A percentile compares a stretch with the other conserved stretches of the same genome.
These are phyloP conservation scores for Talaromyces pinophilus DNA, from an alignment of 2,329 filamentous ascomycete species.

Conservation along the genomic window DNA sequence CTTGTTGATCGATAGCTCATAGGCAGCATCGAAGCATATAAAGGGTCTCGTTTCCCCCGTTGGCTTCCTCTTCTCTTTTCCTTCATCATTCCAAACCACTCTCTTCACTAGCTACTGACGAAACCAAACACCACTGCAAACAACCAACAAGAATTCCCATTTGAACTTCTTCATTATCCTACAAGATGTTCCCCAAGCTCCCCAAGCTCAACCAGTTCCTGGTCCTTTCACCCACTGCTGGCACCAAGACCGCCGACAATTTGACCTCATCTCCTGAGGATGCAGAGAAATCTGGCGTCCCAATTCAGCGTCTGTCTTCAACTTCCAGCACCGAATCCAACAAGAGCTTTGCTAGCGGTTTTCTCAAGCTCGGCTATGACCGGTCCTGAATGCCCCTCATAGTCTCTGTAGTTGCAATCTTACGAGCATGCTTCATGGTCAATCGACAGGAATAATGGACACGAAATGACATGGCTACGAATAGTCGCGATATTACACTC, in stretches of 20 bases:
- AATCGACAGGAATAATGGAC: not conserved
- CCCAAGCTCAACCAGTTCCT: slow-evolving; percentile 23
- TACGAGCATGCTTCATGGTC: not conserved
- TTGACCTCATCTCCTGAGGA: slow-evolving; percentile 11
- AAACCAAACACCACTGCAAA: not conserved
- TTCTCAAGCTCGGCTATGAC: slow-evolving; percentile 23
- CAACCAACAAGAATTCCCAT: not conserved
- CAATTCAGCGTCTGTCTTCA: slow-evolving; percentile 20
- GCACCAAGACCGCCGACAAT: slow-evolving; percentile 11
- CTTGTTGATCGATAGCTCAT: slow-evolving; percentile 1
- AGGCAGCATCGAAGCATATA: slow-evolving; percentile 5
- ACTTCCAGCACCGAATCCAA: slow-evolving; percentile 18
- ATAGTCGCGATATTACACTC: not conserved
- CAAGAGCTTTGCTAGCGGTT: slow-evolving; percentile 10
- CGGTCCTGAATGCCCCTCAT: slow-evolving; percentile 14
- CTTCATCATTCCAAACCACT: not conserved
- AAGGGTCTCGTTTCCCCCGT: not conserved
- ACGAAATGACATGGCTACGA: not conserved
- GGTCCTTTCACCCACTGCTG: slow-evolving; percentile 20
- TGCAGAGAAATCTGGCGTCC: slow-evolving; percentile 1
- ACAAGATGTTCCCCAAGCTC: slow-evolving; percentile 22
- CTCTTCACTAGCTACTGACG: not conserved
- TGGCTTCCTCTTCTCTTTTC: not conserved
- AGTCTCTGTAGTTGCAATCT: not conserved
- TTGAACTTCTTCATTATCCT: not conserved